A percentile compares a stretch with the other conserved stretches of the same genome.
Evolutionary conservation across 805 yeast genomes (phyloP).

Genomic region (Hanseniaspora jakobsenii): DNA sequence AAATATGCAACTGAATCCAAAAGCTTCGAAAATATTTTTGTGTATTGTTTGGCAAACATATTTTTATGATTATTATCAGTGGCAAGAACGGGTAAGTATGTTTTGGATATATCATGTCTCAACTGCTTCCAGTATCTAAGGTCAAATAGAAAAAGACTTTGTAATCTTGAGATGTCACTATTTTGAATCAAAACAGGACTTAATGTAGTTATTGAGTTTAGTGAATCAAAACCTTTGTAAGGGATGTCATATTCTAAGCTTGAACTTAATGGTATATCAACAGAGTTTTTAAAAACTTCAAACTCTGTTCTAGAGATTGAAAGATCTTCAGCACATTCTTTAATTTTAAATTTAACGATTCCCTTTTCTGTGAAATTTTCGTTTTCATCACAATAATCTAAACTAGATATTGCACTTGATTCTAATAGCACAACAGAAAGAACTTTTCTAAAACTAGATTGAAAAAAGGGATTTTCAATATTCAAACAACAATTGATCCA

Average conservation of each 20-base stretch:
- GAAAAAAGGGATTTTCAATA: slow-evolving; percentile 31
- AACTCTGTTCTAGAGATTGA: not conserved
- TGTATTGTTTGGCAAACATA: slow-evolving; percentile 40
- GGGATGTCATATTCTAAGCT: not conserved
- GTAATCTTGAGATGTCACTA: slow-evolving; percentile 39
- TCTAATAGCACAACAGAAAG: slow-evolving; percentile 26
- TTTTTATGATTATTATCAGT: slow-evolving; percentile 39
- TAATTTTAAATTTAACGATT: not conserved
- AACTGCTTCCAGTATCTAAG: slow-evolving; percentile 43
- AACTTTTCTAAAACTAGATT: slow-evolving; percentile 30
- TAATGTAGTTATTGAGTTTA: not conserved
- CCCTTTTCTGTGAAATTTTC: not conserved
- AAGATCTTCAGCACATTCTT: not conserved
- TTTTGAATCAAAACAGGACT: slow-evolving; percentile 1
- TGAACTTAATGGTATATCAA: not conserved
- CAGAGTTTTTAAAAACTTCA: not conserved
- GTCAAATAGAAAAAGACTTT: slow-evolving; percentile 46
- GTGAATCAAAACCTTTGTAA: not conserved
- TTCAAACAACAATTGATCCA: slow-evolving; percentile 40
- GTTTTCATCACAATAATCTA: not conserved
- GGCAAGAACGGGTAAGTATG: slow-evolving; percentile 45
- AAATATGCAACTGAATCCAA: slow-evolving; percentile 39
- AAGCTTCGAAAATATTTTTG: slow-evolving; percentile 42
- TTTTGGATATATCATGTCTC: slow-evolving; percentile 37
- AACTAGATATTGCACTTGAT: not conserved